These are phyloP conservation scores for Cyclotella cryptica DNA, from an alignment of 108 stramenopile species.

Conservation along the genomic window DNA sequence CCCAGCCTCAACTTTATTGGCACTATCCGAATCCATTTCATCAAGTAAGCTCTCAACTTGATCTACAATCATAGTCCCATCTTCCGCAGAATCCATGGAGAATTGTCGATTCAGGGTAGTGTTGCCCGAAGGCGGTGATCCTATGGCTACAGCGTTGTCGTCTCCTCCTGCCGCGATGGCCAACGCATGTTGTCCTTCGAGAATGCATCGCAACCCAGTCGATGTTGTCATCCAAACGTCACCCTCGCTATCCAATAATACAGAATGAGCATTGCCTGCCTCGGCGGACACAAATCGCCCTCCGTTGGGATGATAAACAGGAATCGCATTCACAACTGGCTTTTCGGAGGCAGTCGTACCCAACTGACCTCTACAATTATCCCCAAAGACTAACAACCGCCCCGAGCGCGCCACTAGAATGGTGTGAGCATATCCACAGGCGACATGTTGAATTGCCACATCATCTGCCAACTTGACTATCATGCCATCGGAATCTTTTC, in stretches of 20 bases:
- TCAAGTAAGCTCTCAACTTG: conserved; percentile 44
- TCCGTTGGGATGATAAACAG: conserved; percentile 56
- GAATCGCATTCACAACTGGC: conserved; percentile 11
- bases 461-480: conserved; percentile 50
- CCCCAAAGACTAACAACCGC: conserved; percentile 69
- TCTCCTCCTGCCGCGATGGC: conserved; percentile 72
- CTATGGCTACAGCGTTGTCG: conserved; percentile 51
- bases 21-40: conserved; percentile 39
- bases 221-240: conserved; percentile 67
- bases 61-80: conserved; percentile 40
- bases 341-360: conserved; percentile 38
- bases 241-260: conserved; percentile 68
- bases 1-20: conserved; percentile 18
- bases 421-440: conserved; percentile 71
- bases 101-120: conserved; percentile 41
- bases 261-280: conserved; percentile 60
- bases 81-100: conserved; percentile 43
- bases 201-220: conserved; percentile 31
- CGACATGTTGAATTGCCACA: conserved; percentile 67
- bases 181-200: conserved; percentile 44
- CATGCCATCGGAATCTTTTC: conserved; percentile 30
- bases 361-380: conserved; percentile 65
- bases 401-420: conserved; percentile 67
- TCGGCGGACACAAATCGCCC: conserved; percentile 58
- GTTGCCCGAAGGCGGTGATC: conserved; percentile 21